phyloP scores from a whole-genome alignment of 2,329 filamentous ascomycete species.

The Fusarium sp. region DNA sequence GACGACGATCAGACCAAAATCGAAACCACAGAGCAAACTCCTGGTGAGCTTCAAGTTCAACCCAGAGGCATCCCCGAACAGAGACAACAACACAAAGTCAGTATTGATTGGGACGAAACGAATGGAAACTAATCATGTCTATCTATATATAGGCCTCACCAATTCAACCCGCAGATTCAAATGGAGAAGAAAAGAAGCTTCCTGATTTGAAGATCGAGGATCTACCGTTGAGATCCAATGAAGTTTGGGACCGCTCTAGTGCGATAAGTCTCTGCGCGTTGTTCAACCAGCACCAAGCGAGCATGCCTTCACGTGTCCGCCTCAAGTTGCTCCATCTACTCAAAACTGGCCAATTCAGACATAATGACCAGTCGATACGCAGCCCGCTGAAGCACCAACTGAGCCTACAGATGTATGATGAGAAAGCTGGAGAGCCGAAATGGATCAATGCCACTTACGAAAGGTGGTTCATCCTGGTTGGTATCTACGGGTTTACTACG shows the following conservation, averaged over 20 bases:
- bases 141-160: not conserved
- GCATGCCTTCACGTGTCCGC: not conserved
- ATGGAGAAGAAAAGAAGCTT: not conserved
- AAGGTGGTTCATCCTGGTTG: slow-evolving; percentile 4
- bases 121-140: not conserved
- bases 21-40: not conserved
- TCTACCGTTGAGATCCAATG: not conserved
- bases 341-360: not conserved
- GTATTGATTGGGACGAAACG: not conserved
- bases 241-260: not conserved
- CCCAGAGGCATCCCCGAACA: not conserved
- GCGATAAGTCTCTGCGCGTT: not conserved
- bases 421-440: not conserved
- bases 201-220: not conserved
- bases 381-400: not conserved
- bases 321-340: not conserved
- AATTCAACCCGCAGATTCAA: not conserved
- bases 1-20: not conserved
- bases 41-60: not conserved
- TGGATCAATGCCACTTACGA: slow-evolving; percentile 2
- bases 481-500: not conserved
- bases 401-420: not conserved
- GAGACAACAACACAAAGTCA: not conserved
- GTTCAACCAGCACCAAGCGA: not conserved
- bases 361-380: not conserved